These are phyloP conservation scores for Aspergillus quadrilineatus DNA, from an alignment of 2,329 filamentous ascomycete genomes.

Conservation along the genomic window DNA sequence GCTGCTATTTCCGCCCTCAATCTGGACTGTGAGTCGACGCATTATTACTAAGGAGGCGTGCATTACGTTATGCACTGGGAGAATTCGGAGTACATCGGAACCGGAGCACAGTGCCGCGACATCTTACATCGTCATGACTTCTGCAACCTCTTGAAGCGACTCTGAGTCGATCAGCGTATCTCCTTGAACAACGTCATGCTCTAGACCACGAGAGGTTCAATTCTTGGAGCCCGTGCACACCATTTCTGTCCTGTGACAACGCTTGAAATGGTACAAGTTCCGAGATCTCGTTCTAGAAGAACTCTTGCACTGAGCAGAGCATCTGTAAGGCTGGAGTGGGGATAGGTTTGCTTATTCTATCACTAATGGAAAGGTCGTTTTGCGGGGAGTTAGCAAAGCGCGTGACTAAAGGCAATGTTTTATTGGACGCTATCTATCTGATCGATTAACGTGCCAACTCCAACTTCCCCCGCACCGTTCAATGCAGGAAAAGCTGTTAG, in stretches of 20 bases:
- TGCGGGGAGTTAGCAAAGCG: background rate
- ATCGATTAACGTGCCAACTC: background rate
- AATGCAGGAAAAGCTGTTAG: background rate
- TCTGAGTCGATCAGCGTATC: background rate
- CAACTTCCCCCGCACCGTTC: background rate
- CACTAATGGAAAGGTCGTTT: slow-evolving; percentile 9
- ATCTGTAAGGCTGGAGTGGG: background rate
- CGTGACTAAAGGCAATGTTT: slow-evolving; percentile 2
- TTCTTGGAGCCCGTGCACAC: background rate
- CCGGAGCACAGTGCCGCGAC: background rate
- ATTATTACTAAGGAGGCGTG: background rate
- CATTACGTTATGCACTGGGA: background rate
- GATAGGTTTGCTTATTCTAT: background rate
- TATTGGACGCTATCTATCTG: background rate
- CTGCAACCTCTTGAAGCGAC: background rate
- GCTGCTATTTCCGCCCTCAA: background rate
- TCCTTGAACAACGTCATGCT: background rate
- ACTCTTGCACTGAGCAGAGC: background rate
- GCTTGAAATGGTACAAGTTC: background rate
- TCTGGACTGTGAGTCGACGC: background rate
- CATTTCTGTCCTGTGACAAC: background rate
- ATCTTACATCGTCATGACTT: slow-evolving; percentile 2
- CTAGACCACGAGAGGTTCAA: background rate
- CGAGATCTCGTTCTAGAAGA: background rate
- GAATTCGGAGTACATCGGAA: background rate